Conservation (phyloP, 2,329 filamentous ascomycete genomes). For the Sclerotinia nivalis region DNA sequence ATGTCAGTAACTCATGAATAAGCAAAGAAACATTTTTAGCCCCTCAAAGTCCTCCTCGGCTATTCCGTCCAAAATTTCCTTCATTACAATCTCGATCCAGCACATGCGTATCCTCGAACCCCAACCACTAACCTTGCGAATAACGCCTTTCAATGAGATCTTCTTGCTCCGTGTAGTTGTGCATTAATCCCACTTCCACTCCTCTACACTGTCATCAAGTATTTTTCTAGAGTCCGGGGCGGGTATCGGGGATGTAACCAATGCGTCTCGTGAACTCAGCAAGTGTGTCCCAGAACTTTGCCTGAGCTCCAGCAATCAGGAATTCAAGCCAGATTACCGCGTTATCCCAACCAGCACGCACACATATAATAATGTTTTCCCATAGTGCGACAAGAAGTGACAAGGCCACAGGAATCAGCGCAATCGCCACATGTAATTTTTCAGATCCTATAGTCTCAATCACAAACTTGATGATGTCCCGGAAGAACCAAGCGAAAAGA, state of each 20-base stretch:
- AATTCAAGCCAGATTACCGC: no score
- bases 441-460: background rate
- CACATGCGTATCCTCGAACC: background rate
- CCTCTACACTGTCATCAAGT: background rate
- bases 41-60: background rate
- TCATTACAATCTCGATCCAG: background rate
- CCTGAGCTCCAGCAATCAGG: no score
- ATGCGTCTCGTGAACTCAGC: background rate
- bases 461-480: background rate
- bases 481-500: no score
- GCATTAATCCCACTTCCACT: background rate
- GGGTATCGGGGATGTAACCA: background rate
- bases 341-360: background rate
- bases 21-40: background rate
- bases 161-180: background rate
- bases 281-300: background rate
- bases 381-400: background rate
- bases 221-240: no score
- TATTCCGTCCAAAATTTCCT: background rate
- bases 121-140: background rate
- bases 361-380: no score
- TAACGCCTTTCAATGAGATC: background rate
- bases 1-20: background rate
- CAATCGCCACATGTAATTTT: accelerated
- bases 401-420: background rate